Evolutionary conservation across 1,139 yeast species (phyloP), one percentile per base, ranked within the genome.

Genomic region (Candida sanyaensis): DNA sequence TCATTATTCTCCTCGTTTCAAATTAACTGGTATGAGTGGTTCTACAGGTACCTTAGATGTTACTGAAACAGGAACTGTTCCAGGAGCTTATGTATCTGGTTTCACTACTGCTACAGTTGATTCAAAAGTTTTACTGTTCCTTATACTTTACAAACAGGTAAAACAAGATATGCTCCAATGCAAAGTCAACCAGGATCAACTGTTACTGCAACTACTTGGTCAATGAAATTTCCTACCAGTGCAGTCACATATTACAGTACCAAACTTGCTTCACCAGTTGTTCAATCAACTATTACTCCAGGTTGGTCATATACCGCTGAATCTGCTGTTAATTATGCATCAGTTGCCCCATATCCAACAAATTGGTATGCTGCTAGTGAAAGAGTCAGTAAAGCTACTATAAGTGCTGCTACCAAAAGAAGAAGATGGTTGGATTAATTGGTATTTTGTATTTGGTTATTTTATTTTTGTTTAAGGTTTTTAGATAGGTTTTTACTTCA

Each of bases 111-210:
- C 55, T 4, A 61, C 65, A 9, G 53, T 63, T 28, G 59, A 70
- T 53, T 63, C 74, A 42, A 54, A n/a, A 71, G 76, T 5, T 74
- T 73, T 51, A 48, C 71, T 8, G 56, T 88, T 7, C 76, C 91
- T 4, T 91, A 90, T 66, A 79, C 91, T 2, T 52, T 60, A 50
- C 97, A 91, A 70, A 86, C 96, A 0, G 96, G 96, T 34, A 66
- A 55, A 43, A 79, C 86, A 2, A 77, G 89, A 63, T 88, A 71
- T 66, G 97, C 97, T 1, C 96, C 97, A 44, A 90, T 91, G 96
- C 97, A 90, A 68, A 66, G 74, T 50, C 96, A 90, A 68, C 97
- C 97, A 6, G 88, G 84, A 4, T 62, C 87, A 1, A 74, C 68
- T 7, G 82, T 89, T 11, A 86, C 96, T 1, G 83, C 80, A 24